phyloP scores from a whole-genome alignment of 2,329 filamentous ascomycete species.

The Metarhizium robertsii region DNA sequence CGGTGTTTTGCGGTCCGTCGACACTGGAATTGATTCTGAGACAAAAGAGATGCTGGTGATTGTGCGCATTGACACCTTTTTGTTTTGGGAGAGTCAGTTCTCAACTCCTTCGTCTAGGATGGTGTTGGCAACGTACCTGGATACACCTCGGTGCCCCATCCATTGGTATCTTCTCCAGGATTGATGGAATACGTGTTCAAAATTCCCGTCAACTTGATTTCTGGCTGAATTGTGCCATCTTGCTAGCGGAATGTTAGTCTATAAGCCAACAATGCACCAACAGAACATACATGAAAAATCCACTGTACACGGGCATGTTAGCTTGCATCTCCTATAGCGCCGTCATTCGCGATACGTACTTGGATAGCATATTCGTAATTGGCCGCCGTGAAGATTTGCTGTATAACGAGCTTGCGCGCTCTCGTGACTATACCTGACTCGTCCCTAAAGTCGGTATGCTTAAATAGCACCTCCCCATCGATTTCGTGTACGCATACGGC shows the following conservation, averaged over 20 bases:
- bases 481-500: slow-evolving; percentile 95
- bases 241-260: slow-evolving; percentile 35
- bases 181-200: slow-evolving; percentile 83
- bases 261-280: not conserved
- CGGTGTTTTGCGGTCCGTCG: slow-evolving; percentile 74
- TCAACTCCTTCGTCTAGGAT: not conserved
- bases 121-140: slow-evolving; percentile 27
- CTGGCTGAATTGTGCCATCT: slow-evolving; percentile 84
- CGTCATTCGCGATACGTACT: slow-evolving; percentile 9
- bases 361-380: slow-evolving; percentile 79
- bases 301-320: slow-evolving; percentile 55
- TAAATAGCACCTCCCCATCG: slow-evolving; percentile 85
- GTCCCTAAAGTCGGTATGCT: slow-evolving; percentile 89
- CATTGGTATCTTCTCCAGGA: slow-evolving; percentile 69
- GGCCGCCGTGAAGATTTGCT: slow-evolving; percentile 88
- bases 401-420: slow-evolving; percentile 53
- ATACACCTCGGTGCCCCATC: slow-evolving; percentile 89
- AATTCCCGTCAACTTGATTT: slow-evolving; percentile 87
- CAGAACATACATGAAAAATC: slow-evolving; percentile 58
- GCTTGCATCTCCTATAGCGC: not conserved
- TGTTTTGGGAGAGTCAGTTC: not conserved
- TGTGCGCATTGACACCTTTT: slow-evolving; percentile 76
- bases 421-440: slow-evolving; percentile 72
- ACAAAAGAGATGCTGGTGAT: slow-evolving; percentile 94
- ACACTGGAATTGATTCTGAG: slow-evolving; percentile 80